Evolutionary conservation across 2,329 filamentous ascomycete species (phyloP).

Genomic region (Colletotrichum theobromicola): DNA sequence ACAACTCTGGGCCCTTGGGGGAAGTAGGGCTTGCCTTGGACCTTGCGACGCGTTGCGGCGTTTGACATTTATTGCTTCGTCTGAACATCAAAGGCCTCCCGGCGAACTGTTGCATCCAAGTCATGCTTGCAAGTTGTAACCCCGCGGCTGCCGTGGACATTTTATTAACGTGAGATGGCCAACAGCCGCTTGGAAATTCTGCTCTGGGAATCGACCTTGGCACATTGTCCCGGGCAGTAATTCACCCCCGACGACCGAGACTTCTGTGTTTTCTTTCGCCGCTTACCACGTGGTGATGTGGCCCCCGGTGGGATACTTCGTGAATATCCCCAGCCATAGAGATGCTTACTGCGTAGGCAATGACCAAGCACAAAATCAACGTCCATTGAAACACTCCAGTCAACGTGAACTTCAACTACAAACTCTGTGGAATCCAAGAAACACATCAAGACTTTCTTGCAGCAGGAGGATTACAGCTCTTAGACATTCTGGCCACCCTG

Average conservation of each 20-base stretch:
- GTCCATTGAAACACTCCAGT: accelerated
- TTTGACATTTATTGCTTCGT: not conserved
- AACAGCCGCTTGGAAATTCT: not conserved
- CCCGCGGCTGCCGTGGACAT: not conserved
- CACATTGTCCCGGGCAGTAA: not conserved
- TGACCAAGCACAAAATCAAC: not conserved
- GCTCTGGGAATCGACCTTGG: not conserved
- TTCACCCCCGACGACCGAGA: not conserved
- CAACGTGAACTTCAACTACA: not conserved
- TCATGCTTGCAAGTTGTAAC: not conserved
- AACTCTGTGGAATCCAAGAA: too few relatives aligned
- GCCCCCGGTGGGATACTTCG: not conserved
- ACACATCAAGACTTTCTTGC: not conserved
- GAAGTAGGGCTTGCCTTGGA: not conserved
- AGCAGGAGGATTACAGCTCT: not conserved
- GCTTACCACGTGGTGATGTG: not conserved
- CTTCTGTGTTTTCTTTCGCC: not conserved
- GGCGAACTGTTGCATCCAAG: not conserved
- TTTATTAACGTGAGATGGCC: not conserved
- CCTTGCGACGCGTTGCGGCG: not conserved
- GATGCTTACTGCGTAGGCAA: too few relatives aligned
- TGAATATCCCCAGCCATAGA: not conserved
- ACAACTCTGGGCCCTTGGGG: not conserved
- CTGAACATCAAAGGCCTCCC: not conserved
- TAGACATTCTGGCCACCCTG: not conserved